Evolutionary conservation across 768 basidiomycete species (phyloP).

Genomic region (Termitomyces sp.): DNA sequence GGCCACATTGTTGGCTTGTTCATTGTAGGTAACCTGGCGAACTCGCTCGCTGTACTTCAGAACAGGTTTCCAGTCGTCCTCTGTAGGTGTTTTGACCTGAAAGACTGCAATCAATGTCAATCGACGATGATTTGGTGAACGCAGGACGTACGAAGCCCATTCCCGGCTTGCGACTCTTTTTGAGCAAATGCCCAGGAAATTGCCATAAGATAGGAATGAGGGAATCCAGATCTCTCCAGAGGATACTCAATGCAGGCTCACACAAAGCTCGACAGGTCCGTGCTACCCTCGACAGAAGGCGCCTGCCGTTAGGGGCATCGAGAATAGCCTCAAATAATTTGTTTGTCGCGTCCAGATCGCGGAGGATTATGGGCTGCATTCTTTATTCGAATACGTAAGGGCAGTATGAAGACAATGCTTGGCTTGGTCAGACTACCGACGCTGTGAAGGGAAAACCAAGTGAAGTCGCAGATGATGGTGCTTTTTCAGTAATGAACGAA

Average conservation of each 20-base stretch:
- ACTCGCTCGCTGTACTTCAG: constrained; percentile 66
- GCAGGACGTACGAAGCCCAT: constrained; percentile 61
- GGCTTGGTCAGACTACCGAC: constrained; percentile 19
- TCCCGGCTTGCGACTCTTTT: constrained; percentile 66
- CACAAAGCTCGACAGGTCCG: constrained; percentile 71
- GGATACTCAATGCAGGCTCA: constrained; percentile 63
- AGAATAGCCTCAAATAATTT: constrained; percentile 44
- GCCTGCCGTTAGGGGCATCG: constrained; percentile 57
- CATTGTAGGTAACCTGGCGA: constrained; percentile 64
- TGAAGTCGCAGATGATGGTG: constrained; percentile 21
- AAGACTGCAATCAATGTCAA: neutral
- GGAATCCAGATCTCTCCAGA: constrained; percentile 79
- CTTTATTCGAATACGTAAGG: constrained; percentile 43
- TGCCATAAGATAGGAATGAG: constrained; percentile 65
- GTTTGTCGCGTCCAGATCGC: constrained; percentile 54
- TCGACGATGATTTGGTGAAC: neutral
- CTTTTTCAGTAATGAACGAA: constrained; percentile 33
- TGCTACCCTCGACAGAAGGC: constrained; percentile 64
- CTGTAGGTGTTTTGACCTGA: constrained; percentile 55
- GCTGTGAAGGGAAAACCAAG: constrained; percentile 20
- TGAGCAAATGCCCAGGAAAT: constrained; percentile 64
- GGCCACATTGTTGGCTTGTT: constrained; percentile 57
- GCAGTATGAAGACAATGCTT: constrained; percentile 26
- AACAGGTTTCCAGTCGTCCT: constrained; percentile 65
- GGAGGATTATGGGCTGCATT: constrained; percentile 50